phyloP scores from a whole-genome alignment of 2,329 filamentous ascomycete species.

The Colletotrichum camelliae region DNA sequence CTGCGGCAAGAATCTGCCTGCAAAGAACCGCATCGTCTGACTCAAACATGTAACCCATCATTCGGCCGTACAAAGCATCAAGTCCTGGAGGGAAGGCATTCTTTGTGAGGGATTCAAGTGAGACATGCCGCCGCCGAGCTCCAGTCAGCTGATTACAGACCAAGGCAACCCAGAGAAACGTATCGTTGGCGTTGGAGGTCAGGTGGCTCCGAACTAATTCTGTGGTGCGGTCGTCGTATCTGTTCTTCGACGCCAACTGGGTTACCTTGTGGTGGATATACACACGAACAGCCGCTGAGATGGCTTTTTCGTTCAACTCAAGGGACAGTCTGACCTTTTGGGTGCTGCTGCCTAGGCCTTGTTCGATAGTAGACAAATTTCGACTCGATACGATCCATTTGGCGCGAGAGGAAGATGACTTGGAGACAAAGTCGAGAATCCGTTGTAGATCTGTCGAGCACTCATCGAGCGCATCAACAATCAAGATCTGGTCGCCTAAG shows the following conservation, averaged over 20 bases:
- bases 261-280: slow-evolving; percentile 40
- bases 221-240: not conserved
- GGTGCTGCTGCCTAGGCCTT: slow-evolving; percentile 26
- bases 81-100: slow-evolving; percentile 37
- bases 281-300: slow-evolving; percentile 35
- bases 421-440: slow-evolving; percentile 41
- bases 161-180: slow-evolving; percentile 30
- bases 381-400: slow-evolving; percentile 53
- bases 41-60: slow-evolving; percentile 38
- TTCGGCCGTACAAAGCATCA: slow-evolving; percentile 39
- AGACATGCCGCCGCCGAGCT: not conserved
- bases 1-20: slow-evolving; percentile 36
- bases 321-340: slow-evolving; percentile 33
- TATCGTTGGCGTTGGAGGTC: slow-evolving; percentile 29
- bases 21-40: slow-evolving; percentile 34
- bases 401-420: slow-evolving; percentile 19
- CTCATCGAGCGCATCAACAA: slow-evolving; percentile 34
- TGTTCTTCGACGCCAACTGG: slow-evolving; percentile 25
- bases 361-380: slow-evolving; percentile 41
- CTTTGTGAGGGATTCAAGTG: not conserved
- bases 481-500: slow-evolving; percentile 33
- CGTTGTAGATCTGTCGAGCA: not conserved
- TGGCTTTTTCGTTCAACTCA: slow-evolving; percentile 39
- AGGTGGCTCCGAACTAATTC: slow-evolving; percentile 26
- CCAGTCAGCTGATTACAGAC: slow-evolving; percentile 21